These are phyloP conservation scores for Penicillium corylophilum DNA, from an alignment of 2,329 filamentous ascomycete species.

Conservation along the genomic window DNA sequence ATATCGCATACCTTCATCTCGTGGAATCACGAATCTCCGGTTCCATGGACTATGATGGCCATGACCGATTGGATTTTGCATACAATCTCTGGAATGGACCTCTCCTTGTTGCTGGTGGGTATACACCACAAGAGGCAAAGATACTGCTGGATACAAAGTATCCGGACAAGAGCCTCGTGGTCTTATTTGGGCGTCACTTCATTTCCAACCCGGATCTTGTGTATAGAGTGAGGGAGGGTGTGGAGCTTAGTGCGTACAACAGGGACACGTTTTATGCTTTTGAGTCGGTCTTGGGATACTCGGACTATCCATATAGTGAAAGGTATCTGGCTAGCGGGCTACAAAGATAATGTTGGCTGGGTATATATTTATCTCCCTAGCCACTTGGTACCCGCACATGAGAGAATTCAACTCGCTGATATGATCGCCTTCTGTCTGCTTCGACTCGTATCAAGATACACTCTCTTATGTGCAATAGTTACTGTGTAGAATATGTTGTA, in stretches of 20 bases:
- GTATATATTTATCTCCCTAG: not conserved
- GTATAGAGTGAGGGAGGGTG: slow-evolving; percentile 17
- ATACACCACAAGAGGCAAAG: slow-evolving; percentile 37
- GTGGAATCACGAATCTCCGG: slow-evolving; percentile 52
- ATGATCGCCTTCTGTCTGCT: too few species aligned
- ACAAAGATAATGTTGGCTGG: not conserved
- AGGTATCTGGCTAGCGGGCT: not conserved
- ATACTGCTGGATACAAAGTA: slow-evolving; percentile 31
- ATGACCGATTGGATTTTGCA: slow-evolving; percentile 39
- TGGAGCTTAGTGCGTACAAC: slow-evolving; percentile 19
- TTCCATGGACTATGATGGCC: not conserved
- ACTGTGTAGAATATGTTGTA: too few species aligned
- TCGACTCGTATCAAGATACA: too few species aligned
- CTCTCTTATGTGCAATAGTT: too few species aligned
- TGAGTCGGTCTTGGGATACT: slow-evolving; percentile 13
- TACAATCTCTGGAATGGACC: slow-evolving; percentile 47
- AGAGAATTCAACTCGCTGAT: too few species aligned
- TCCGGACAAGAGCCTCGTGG: slow-evolving; percentile 20
- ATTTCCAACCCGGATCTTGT: slow-evolving; percentile 28
- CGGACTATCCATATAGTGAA: slow-evolving; percentile 33
- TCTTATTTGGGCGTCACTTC: slow-evolving; percentile 37
- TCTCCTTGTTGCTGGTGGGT: slow-evolving; percentile 51
- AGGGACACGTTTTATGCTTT: slow-evolving; percentile 19
- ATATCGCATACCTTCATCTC: slow-evolving; percentile 61
- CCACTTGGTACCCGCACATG: too few species aligned